Conservation (phyloP, 495 filamentous ascomycete genomes). For the Penicillium cosmopolitanum region DNA sequence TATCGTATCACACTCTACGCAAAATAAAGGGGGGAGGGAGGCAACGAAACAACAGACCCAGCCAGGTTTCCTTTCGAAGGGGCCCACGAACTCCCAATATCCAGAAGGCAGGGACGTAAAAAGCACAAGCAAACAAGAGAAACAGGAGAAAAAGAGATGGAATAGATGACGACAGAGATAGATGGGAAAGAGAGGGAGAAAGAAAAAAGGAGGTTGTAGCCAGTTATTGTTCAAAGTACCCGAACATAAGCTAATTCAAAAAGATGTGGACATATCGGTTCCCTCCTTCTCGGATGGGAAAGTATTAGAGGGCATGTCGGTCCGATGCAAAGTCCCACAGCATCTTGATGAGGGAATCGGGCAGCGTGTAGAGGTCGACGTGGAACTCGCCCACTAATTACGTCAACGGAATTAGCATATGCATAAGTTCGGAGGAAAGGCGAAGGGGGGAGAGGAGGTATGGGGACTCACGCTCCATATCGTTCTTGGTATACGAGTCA, state of each 20-base stretch:
- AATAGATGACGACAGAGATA: neutral
- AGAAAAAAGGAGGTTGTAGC: neutral
- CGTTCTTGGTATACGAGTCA: slow-evolving; percentile 95
- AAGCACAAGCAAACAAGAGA: neutral
- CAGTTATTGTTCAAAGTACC: neutral
- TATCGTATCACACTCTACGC: slow-evolving; percentile 5
- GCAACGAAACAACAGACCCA: neutral
- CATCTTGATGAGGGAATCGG: slow-evolving; percentile 77
- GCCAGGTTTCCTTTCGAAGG: neutral
- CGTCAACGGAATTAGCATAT: slow-evolving; percentile 1
- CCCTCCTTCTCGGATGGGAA: neutral
- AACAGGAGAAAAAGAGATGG: neutral
- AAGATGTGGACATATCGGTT: slow-evolving; percentile 1
- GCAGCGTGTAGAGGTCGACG: slow-evolving; percentile 94
- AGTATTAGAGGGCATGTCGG: slow-evolving; percentile 41
- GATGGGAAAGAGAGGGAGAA: neutral
- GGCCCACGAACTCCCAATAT: slow-evolving; percentile 2
- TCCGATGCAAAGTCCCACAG: slow-evolving; percentile 84
- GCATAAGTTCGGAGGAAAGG: neutral
- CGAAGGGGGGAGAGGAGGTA: no score
- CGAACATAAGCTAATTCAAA: slow-evolving; percentile 1
- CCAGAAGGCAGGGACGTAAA: neutral
- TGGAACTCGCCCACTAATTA: slow-evolving; percentile 90
- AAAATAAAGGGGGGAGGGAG: slow-evolving; percentile 2
- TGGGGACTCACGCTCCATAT: slow-evolving; percentile 91